phyloP scores from a whole-genome alignment of 148 eudicot genomes.

The Rhododendron vialii region DNA sequence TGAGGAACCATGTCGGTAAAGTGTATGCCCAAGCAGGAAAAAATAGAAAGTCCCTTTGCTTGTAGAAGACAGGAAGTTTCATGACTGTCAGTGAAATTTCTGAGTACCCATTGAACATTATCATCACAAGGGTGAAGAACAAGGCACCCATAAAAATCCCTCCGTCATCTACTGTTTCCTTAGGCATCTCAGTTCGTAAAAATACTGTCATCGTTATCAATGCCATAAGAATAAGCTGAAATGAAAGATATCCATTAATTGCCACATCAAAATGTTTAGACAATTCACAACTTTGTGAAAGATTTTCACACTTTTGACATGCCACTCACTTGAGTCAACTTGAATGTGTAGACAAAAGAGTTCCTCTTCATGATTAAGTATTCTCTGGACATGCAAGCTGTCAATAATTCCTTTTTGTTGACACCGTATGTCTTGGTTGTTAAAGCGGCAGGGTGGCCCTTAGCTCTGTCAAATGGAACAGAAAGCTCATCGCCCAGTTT shows the following conservation, averaged over 20 bases:
- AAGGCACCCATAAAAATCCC: conserved; percentile 38
- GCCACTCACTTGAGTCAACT: conserved; percentile 37
- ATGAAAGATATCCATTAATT: neutral
- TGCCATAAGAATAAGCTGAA: conserved; percentile 28
- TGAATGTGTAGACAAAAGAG: conserved; percentile 34
- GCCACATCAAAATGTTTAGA: neutral
- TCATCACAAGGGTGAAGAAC: conserved; percentile 31
- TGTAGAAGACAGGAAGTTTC: conserved; percentile 54
- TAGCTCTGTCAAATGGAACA: conserved; percentile 25
- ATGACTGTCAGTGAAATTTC: conserved; percentile 27
- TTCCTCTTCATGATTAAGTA: conserved; percentile 39
- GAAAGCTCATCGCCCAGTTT: conserved; percentile 21
- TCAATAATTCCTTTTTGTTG: conserved; percentile 24
- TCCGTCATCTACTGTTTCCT: conserved; percentile 27
- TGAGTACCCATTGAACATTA: conserved; percentile 45
- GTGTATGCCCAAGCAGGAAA: conserved; percentile 56
- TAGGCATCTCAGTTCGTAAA: conserved; percentile 28
- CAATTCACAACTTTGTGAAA: neutral
- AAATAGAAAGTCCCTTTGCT: conserved; percentile 52
- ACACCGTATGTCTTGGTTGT: conserved; percentile 32
- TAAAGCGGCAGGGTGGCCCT: conserved; percentile 33
- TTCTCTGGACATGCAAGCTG: conserved; percentile 37
- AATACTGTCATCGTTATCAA: conserved; percentile 28
- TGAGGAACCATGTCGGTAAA: conserved; percentile 41
- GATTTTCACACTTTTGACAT: neutral